Conservation (phyloP, 2,329 filamentous ascomycete species). For the Aspergillus puulaauensis region DNA sequence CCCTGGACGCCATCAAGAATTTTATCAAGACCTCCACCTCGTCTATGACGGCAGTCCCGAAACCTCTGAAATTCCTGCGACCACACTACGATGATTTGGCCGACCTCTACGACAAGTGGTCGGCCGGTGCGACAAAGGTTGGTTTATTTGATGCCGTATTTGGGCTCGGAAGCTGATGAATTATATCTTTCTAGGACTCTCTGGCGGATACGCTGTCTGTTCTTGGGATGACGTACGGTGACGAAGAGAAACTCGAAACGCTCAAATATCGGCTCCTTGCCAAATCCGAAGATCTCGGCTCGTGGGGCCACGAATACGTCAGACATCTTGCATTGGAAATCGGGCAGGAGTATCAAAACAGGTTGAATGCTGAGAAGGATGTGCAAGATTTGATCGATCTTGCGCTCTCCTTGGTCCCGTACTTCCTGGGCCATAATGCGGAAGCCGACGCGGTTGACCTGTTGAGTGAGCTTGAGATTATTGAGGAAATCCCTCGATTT, state of each 20-base stretch:
- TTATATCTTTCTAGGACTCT: slow-evolving; percentile 51
- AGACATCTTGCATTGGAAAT: slow-evolving; percentile 94
- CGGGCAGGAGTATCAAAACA: slow-evolving; percentile 87
- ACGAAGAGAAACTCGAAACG: slow-evolving; percentile 93
- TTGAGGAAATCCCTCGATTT: slow-evolving; percentile 83
- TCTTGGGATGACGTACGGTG: slow-evolving; percentile 97
- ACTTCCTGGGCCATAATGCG: slow-evolving; percentile 95
- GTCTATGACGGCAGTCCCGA: slow-evolving; percentile 98
- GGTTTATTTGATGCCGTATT: slow-evolving; percentile 7
- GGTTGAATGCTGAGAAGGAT: slow-evolving; percentile 79
- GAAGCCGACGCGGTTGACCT: slow-evolving; percentile 97
- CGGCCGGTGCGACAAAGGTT: slow-evolving; percentile 80
- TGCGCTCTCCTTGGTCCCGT: slow-evolving; percentile 79
- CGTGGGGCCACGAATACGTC: slow-evolving; percentile 98
- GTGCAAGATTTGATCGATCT: slow-evolving; percentile 83
- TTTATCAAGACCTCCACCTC: slow-evolving; percentile 99
- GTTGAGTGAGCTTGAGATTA: slow-evolving; percentile 96
- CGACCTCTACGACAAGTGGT: slow-evolving; percentile 87
- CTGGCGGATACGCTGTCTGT: slow-evolving; percentile 95
- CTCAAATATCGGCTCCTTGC: slow-evolving; percentile 92
- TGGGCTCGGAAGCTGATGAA: slow-evolving; percentile 13
- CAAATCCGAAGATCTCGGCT: slow-evolving; percentile 86
- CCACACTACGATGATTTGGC: slow-evolving; percentile 92
- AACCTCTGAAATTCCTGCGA: slow-evolving; percentile 95
- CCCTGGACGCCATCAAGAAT: slow-evolving; percentile 93